Conservation (phyloP, 306 rosid species). For the Trifolium repens region DNA sequence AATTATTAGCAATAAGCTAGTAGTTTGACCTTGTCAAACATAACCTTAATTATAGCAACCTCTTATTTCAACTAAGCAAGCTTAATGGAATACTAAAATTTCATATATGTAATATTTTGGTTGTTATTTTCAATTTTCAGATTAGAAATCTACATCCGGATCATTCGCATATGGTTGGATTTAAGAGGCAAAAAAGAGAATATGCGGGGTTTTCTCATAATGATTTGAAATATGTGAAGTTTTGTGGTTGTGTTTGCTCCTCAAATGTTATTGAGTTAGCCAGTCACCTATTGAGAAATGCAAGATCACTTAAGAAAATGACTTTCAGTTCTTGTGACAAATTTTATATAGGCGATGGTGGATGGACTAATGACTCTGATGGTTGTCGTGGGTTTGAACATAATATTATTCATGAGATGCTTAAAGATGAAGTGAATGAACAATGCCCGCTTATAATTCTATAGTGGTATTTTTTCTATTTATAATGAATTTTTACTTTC, state of each 20-base stretch:
- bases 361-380: too few relatives aligned
- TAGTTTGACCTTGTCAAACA: neutral
- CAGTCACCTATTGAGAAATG: too few relatives aligned
- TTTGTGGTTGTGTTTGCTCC: neutral
- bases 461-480: too few relatives aligned
- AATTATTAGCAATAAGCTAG: neutral
- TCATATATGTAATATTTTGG: neutral
- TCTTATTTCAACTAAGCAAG: too few relatives aligned
- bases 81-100: neutral
- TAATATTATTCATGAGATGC: too few relatives aligned
- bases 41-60: neutral
- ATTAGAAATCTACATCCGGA: neutral
- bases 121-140: neutral
- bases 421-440: too few relatives aligned
- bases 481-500: too few relatives aligned
- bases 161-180: neutral
- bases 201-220: neutral
- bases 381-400: too few relatives aligned
- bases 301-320: neutral
- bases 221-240: neutral
- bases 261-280: neutral
- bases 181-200: neutral
- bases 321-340: neutral
- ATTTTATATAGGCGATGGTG: neutral
- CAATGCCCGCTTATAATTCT: too few relatives aligned